Evolutionary conservation across 345 rosid species (phyloP).

Genomic region (Raphanus raphanistrum): DNA sequence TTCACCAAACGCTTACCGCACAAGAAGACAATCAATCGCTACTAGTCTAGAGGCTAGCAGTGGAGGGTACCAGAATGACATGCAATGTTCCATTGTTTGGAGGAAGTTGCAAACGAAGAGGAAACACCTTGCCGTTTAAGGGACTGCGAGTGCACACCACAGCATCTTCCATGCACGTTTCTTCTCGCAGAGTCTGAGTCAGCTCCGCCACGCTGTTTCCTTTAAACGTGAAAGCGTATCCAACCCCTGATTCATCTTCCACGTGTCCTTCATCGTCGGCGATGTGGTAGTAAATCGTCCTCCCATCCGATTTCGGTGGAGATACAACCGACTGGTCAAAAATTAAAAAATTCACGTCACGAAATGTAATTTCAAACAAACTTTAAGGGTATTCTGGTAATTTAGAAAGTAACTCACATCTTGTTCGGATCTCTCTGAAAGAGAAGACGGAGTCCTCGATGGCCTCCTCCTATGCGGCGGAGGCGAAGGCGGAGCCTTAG

Average conservation of each 20-base stretch:
- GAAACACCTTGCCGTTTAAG: slow-evolving; percentile 77
- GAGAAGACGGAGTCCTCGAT: slow-evolving; percentile 48
- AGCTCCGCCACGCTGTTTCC: slow-evolving; percentile 75
- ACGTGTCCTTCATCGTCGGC: slow-evolving; percentile 76
- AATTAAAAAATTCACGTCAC: not conserved
- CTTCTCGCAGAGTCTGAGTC: slow-evolving; percentile 68
- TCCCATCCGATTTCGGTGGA: slow-evolving; percentile 77
- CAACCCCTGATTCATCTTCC: slow-evolving; percentile 59
- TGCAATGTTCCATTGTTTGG: slow-evolving; percentile 81
- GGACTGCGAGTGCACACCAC: slow-evolving; percentile 91
- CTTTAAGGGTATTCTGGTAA: not conserved
- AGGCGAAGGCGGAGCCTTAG: slow-evolving; percentile 17
- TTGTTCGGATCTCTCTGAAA: slow-evolving; percentile 46
- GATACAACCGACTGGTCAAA: slow-evolving; percentile 68
- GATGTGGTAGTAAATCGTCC: slow-evolving; percentile 75
- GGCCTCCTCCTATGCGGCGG: slow-evolving; percentile 51
- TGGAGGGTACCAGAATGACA: slow-evolving; percentile 62
- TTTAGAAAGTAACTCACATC: slow-evolving; percentile 54
- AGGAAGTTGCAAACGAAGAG: slow-evolving; percentile 91
- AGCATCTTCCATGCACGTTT: slow-evolving; percentile 61
- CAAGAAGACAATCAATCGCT: not conserved
- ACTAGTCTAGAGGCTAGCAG: slow-evolving; percentile 37
- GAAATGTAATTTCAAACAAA: not conserved
- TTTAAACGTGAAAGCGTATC: slow-evolving; percentile 64
- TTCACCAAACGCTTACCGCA: slow-evolving; percentile 17